Conservation (phyloP, 1,284 basidiomycete species). For the Fomitopsis pinicola region DNA sequence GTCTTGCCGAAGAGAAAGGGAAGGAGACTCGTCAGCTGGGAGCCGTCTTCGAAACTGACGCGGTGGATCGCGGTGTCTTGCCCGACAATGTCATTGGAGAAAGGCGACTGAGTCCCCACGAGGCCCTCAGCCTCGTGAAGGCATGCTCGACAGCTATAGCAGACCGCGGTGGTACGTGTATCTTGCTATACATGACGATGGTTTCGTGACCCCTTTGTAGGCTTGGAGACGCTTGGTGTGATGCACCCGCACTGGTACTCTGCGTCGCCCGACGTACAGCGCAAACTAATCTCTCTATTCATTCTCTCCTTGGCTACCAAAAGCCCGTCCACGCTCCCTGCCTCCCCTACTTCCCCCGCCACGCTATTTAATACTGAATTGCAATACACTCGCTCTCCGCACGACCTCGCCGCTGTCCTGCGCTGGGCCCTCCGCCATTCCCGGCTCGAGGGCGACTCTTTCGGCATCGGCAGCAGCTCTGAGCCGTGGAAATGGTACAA, state of each 20-base stretch:
- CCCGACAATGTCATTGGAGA: constrained; percentile 51
- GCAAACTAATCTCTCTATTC: constrained; percentile 66
- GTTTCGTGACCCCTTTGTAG: constrained; percentile 29
- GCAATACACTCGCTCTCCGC: constrained; percentile 56
- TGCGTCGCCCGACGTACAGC: constrained; percentile 61
- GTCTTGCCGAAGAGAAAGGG: constrained; percentile 49
- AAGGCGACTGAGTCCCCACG: constrained; percentile 51
- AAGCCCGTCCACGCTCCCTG: constrained; percentile 43
- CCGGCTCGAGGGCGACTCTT: constrained; percentile 48
- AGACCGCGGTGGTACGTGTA: constrained; percentile 45
- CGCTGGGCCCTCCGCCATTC: constrained; percentile 76
- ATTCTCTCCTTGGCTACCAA: constrained; percentile 55
- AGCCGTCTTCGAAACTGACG: constrained; percentile 56
- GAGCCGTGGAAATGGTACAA: constrained; percentile 60
- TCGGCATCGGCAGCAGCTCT: constrained; percentile 36
- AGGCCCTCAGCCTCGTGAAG: constrained; percentile 57
- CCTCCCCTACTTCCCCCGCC: constrained; percentile 38
- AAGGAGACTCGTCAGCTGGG: constrained; percentile 44
- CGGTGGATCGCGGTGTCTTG: constrained; percentile 33
- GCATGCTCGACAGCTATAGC: constrained; percentile 61
- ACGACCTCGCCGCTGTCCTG: constrained; percentile 74
- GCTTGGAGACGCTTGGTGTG: constrained; percentile 69
- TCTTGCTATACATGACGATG: background rate
- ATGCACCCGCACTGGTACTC: constrained; percentile 82
- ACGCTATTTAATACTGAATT: constrained; percentile 61